Percentiles rank a stretch among this genome's conserved stretches.
Conservation (phyloP, 108 stramenopile species). For the Skeletonema menzelii region DNA sequence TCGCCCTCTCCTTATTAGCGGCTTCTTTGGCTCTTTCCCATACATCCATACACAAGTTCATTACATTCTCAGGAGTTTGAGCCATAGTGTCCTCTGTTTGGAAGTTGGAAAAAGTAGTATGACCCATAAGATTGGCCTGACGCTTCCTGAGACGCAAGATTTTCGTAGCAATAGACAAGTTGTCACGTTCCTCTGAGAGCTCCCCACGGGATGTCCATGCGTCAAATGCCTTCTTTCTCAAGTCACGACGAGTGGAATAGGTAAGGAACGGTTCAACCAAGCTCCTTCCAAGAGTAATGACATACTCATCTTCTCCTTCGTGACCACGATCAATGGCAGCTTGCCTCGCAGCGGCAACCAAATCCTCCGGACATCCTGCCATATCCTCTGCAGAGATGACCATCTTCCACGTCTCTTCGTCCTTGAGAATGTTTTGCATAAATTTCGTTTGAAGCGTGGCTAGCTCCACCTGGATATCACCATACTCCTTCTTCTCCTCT, state of each 20-base stretch:
- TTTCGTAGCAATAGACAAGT: constrained; percentile 56
- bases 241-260: constrained; percentile 54
- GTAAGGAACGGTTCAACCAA: constrained; percentile 79
- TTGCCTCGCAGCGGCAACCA: constrained; percentile 64
- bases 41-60: constrained; percentile 66
- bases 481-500: constrained; percentile 58
- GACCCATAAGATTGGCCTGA: constrained; percentile 59
- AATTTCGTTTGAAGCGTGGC: constrained; percentile 66
- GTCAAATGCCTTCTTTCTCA: constrained; percentile 61
- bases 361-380: constrained; percentile 61
- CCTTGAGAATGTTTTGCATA: constrained; percentile 75
- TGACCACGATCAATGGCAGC: constrained; percentile 67
- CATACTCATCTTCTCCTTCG: constrained; percentile 50
- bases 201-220: constrained; percentile 72
- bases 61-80: constrained; percentile 68
- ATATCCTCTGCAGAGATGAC: constrained; percentile 54
- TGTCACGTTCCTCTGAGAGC: constrained; percentile 57
- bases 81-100: constrained; percentile 81
- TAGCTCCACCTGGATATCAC: constrained; percentile 66
- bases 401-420: constrained; percentile 71
- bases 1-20: constrained; percentile 64
- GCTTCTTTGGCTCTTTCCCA: constrained; percentile 74
- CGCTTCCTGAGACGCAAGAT: constrained; percentile 65
- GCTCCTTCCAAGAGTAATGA: constrained; percentile 71
- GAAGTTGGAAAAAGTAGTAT: constrained; percentile 64